These are phyloP conservation scores for Colletotrichum melonis DNA, from an alignment of 2,329 filamentous ascomycete species.

Conservation along the genomic window DNA sequence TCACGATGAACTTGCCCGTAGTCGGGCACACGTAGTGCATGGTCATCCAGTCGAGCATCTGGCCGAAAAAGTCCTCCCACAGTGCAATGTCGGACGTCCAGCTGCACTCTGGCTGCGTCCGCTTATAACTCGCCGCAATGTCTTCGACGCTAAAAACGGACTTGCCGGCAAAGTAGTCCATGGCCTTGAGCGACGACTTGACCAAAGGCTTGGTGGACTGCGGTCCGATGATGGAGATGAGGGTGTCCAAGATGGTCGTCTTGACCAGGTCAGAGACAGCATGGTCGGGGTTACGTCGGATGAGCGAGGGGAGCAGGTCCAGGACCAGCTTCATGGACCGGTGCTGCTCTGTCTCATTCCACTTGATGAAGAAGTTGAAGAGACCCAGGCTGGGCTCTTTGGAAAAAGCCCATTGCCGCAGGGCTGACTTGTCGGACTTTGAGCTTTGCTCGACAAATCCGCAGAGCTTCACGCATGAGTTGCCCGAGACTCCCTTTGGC, in stretches of 20 bases:
- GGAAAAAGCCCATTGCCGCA: slow-evolving; percentile 64
- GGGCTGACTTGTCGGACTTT: slow-evolving; percentile 55
- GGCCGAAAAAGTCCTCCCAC: slow-evolving; percentile 64
- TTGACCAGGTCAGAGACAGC: slow-evolving; percentile 53
- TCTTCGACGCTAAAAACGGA: slow-evolving; percentile 62
- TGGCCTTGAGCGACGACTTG: slow-evolving; percentile 76
- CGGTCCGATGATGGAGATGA: slow-evolving; percentile 70
- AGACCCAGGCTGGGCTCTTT: slow-evolving; percentile 59
- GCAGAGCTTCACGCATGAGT: slow-evolving; percentile 70
- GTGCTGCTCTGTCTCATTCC: slow-evolving; percentile 74
- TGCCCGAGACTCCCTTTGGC: slow-evolving; percentile 66
- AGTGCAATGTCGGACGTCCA: slow-evolving; percentile 40
- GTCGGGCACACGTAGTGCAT: slow-evolving; percentile 68
- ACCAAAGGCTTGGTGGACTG: slow-evolving; percentile 72
- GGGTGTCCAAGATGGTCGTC: slow-evolving; percentile 58
- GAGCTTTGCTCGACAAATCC: slow-evolving; percentile 71
- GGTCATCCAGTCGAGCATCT: slow-evolving; percentile 66
- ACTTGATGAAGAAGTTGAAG: slow-evolving; percentile 73
- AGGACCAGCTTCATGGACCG: slow-evolving; percentile 72
- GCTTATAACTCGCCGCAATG: slow-evolving; percentile 55
- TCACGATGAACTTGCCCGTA: slow-evolving; percentile 71
- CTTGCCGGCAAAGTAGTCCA: slow-evolving; percentile 75
- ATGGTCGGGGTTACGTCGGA: slow-evolving; percentile 60
- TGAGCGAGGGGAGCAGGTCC: slow-evolving; percentile 65
- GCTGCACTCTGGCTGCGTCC: slow-evolving; percentile 42